These are phyloP conservation scores for Suhomyces sp. DNA, from an alignment of 805 yeast genomes.

Conservation along the genomic window DNA sequence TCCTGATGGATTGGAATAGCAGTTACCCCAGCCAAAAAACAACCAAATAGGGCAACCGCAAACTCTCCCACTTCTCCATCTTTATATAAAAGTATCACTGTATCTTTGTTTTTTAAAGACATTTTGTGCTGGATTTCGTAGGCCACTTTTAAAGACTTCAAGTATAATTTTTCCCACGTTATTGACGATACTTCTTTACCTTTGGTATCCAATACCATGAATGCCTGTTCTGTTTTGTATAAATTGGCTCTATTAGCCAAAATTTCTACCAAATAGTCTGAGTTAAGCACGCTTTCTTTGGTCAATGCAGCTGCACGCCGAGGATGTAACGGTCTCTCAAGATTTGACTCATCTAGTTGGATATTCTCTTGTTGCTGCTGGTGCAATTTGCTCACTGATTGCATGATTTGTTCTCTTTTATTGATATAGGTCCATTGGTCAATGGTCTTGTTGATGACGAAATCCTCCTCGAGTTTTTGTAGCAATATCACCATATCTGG, in stretches of 20 bases:
- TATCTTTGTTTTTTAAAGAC: constrained; percentile 73
- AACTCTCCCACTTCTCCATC: constrained; percentile 84
- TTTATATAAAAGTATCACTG: constrained; percentile 81
- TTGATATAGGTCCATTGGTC: constrained; percentile 50
- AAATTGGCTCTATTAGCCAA: constrained; percentile 69
- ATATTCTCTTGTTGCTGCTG: constrained; percentile 27
- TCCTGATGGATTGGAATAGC: constrained; percentile 91
- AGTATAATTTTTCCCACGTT: constrained; percentile 86
- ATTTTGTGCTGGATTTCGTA: constrained; percentile 74
- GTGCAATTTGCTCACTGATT: constrained; percentile 33
- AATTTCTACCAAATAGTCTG: constrained; percentile 66
- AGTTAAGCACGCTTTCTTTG: constrained; percentile 21
- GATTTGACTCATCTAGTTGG: constrained; percentile 30
- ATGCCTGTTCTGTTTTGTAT: constrained; percentile 64
- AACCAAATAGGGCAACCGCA: constrained; percentile 82
- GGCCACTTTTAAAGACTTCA: constrained; percentile 84
- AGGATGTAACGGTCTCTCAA: constrained; percentile 66
- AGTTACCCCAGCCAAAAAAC: constrained; percentile 88
- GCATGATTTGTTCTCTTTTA: constrained; percentile 45
- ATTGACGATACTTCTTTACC: constrained; percentile 79
- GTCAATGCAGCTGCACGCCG: constrained; percentile 38
- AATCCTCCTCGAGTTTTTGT: constrained; percentile 43
- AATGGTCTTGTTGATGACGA: constrained; percentile 37
- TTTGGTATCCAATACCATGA: constrained; percentile 66
- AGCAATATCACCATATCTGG: constrained; percentile 45